phyloP scores from a whole-genome alignment of 2,329 filamentous ascomycete species.

The Alternaria gaisen region DNA sequence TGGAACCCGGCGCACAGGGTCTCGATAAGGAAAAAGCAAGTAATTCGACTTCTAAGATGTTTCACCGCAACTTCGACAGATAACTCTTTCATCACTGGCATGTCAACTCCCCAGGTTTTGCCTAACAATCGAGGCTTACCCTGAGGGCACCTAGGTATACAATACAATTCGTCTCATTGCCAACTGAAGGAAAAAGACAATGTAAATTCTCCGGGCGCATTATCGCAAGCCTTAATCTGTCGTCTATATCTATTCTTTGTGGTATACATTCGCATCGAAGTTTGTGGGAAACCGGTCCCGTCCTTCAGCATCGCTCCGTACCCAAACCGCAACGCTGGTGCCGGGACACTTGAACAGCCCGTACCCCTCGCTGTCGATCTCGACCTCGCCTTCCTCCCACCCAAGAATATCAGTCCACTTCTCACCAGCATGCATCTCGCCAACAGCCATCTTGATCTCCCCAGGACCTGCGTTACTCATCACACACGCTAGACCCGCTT shows the following conservation, averaged over 20 bases:
- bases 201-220: background rate
- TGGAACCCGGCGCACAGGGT: background rate
- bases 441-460: conserved; percentile 69
- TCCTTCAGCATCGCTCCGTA: conserved; percentile 63
- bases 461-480: conserved; percentile 58
- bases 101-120: background rate
- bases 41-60: background rate
- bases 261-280: conserved; percentile 49
- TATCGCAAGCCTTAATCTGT: no score
- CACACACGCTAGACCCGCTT: conserved; percentile 58
- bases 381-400: conserved; percentile 63
- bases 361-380: conserved; percentile 67
- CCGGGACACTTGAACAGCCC: conserved; percentile 62
- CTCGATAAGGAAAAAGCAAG: conserved; percentile 9
- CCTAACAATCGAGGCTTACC: background rate
- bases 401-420: conserved; percentile 70
- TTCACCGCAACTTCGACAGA: background rate
- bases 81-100: background rate
- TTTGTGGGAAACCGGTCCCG: conserved; percentile 46
- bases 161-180: background rate
- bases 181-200: background rate
- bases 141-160: background rate
- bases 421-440: conserved; percentile 65
- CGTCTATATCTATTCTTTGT: conserved; percentile 30
- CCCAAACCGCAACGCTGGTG: conserved; percentile 69